These are phyloP conservation scores for Panaeolus papilionaceus DNA, from an alignment of 768 basidiomycete species.

Conservation along the genomic window DNA sequence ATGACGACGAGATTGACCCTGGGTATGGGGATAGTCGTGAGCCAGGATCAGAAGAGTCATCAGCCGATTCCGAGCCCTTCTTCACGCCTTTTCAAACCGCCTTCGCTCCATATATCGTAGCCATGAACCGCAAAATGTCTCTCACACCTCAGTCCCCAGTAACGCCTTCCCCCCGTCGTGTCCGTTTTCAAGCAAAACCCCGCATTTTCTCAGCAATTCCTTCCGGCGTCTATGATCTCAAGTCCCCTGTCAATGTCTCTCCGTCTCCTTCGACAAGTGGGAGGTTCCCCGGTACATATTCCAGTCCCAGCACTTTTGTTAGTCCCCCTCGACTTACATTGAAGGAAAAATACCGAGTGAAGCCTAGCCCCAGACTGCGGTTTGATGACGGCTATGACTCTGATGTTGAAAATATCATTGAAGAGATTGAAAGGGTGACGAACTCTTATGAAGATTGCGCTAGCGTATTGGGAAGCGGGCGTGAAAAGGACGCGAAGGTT, in stretches of 20 bases:
- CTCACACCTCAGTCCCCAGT: neutral
- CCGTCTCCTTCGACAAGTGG: neutral
- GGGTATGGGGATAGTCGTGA: neutral
- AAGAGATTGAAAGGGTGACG: neutral
- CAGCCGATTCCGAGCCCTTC: neutral
- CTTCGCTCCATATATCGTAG: neutral
- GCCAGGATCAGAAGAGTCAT: neutral
- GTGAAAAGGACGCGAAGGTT: neutral
- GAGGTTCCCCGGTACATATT: neutral
- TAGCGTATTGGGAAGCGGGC: neutral
- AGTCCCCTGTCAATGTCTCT: too few species aligned
- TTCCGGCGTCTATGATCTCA: too few species aligned
- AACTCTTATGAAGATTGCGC: neutral
- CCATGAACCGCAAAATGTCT: neutral
- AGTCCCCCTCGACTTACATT: neutral
- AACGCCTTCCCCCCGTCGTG: neutral
- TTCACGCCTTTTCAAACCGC: neutral
- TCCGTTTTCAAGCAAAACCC: neutral
- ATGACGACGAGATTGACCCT: too few species aligned
- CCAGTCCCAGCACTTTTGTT: neutral
- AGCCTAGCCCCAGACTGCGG: neutral
- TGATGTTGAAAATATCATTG: neutral
- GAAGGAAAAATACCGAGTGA: neutral
- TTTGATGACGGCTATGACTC: neutral
- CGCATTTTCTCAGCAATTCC: too few species aligned